Base-by-base conservation (phyloP, 164 flowering plant genomes). In the Vitis labrusca region DNA sequence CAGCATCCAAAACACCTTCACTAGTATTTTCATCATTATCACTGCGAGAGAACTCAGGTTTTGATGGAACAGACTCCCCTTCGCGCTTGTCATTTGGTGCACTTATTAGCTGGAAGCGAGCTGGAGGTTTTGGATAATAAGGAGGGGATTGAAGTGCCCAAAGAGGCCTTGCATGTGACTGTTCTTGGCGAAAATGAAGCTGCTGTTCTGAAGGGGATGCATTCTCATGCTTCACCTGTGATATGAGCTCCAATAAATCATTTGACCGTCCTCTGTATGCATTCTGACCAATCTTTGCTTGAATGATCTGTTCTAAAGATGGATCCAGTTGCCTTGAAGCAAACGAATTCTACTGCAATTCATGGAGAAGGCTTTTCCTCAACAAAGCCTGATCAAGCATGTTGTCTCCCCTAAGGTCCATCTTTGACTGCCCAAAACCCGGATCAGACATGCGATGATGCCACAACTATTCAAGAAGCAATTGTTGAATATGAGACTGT, bases 401-500 rank as follows among this genome's bases (percentile, higher is more conserved):
- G 55, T 50, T 63, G 15, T 50, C 66, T 5, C 66, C 44, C 17
- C 10, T 61, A 14, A 15, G 55, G 8, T 63, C 66, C 55, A 49
- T 5, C 15, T 50, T 63, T 10, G 55, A 49, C 32, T 19, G 55
- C 30, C 66, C 27, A 23, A 63, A 49, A 50, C 2, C 15, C 11
- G 66, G 54, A 3, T 63, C 66, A 63, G 66, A 63, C 66, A 63
- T 19, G 54, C 13, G 66, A 49, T 23, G 66, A 19, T 63, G 66
- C 53, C 48, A 13, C 49, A 63, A 50, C n/a, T 50, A 55, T 8
- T 63, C 66, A 50, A 63, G 55, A 49, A 63, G 54, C 15, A 63
- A 10, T 32, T 50, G 54, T 23, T 63, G 53, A n/a, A 47, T 27
- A 5, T 63, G 66, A 49, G 30, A 19, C 55, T 63, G 44, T 30